Conservation (phyloP, 2,329 filamentous ascomycete genomes). For the Fusarium torreyae region DNA sequence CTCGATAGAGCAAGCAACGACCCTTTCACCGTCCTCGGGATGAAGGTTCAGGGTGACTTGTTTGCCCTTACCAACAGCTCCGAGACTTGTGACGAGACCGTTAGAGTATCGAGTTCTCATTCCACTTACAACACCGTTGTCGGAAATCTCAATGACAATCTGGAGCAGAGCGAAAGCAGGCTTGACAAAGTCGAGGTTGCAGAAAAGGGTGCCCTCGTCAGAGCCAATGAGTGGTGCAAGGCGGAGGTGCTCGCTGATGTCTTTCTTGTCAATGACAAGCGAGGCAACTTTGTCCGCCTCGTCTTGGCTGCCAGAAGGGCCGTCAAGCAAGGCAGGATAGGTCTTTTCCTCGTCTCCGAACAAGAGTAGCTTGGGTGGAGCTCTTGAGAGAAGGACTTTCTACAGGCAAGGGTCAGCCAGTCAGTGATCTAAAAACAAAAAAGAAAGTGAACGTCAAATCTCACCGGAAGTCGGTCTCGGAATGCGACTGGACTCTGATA, state of each 20-base stretch:
- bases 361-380: not conserved
- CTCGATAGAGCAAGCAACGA: not conserved
- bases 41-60: not conserved
- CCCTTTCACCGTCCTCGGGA: not conserved
- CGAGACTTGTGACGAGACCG: not conserved
- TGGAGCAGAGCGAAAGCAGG: not conserved
- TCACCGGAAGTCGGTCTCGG: not conserved
- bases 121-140: not conserved
- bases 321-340: not conserved
- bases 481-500: not conserved
- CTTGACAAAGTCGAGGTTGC: slow-evolving; percentile 11
- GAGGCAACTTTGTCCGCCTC: not conserved
- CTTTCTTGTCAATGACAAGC: not conserved
- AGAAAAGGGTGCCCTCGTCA: not conserved
- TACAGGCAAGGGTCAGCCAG: no score
- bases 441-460: no score
- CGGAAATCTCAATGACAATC: not conserved
- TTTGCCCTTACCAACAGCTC: not conserved
- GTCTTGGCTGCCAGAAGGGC: not conserved
- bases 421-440: no score
- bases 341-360: not conserved
- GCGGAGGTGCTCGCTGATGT: not conserved
- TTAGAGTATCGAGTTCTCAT: not conserved
- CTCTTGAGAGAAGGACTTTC: not conserved
- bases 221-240: not conserved